Evolutionary conservation across 768 basidiomycete species (phyloP), one percentile per base, ranked within the genome.

Genomic region (Lactarius quietus): DNA sequence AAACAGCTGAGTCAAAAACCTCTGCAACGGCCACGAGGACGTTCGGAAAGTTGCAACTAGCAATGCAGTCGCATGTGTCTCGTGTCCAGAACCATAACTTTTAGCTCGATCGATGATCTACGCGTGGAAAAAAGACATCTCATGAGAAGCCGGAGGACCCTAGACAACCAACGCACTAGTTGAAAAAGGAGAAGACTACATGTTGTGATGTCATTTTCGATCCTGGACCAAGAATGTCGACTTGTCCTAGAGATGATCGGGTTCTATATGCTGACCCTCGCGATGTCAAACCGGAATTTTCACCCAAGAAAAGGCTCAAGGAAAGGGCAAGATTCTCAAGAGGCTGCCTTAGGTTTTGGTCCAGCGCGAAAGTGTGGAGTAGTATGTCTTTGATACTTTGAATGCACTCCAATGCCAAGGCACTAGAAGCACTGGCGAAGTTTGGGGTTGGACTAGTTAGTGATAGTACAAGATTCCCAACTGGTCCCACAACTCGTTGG

Each of bases 1-100:
- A 33, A 92, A 76, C 53, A 91, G 73, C 69, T 90, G 90, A 0
- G 84, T 86, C 65, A 86, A 88, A 72, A 88, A 90, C 26, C 82
- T 82, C 2, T 79, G 77, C 23, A 87, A 81, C 23, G 86, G 76
- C 85, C 86, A 86, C 17, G 84, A 83, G 15, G 82, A 83, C 82
- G 84, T 86, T 70, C 86, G 79, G 68, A 85, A 83, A 43, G 81
- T 74, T 36, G 81, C 81, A 33, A 86, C 78, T 35, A 90, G 76
- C 38, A 87, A 68, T 31, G 82, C 82, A 43, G 83, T 81, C 17
- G 82, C 79, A 69, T 84, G 78, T 61, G 73, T 70, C 39, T 65
- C 64, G 10, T 69, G 59, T 20, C 68, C 69, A 23, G 68, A 65
- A 4, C 67, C 68, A 36, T 61, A 70, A 28, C 43, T 23, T 56